These are phyloP conservation scores for Stagonosporopsis tanaceti DNA, from an alignment of 2,329 filamentous ascomycete species.

Conservation along the genomic window DNA sequence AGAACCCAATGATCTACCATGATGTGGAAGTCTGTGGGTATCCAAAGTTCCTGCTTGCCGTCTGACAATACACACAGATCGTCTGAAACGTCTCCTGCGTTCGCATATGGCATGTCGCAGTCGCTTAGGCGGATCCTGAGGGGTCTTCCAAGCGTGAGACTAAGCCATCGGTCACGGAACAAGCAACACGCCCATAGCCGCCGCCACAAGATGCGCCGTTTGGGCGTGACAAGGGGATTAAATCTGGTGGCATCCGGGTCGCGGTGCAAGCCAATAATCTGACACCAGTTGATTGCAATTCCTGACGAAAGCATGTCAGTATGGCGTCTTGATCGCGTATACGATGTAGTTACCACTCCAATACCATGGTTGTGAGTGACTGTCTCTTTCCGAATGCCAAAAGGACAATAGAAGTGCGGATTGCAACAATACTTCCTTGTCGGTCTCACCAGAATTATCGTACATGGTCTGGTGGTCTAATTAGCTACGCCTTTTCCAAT, in stretches of 20 bases:
- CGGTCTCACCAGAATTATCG: slow-evolving; percentile 12
- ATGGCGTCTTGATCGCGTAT: background rate
- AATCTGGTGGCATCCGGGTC: slow-evolving; percentile 8
- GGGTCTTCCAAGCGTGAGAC: slow-evolving; percentile 12
- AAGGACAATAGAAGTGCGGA: slow-evolving; percentile 12
- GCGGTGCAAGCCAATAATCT: slow-evolving; percentile 16
- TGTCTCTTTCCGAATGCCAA: slow-evolving; percentile 17
- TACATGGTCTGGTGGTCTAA: slow-evolving; percentile 5
- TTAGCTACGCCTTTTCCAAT: background rate
- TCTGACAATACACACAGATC: background rate
- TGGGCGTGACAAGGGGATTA: slow-evolving; percentile 3
- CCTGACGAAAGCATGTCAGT: background rate
- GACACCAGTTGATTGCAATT: slow-evolving; percentile 13
- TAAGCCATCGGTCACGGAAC: slow-evolving; percentile 17
- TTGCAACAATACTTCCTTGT: slow-evolving; percentile 13
- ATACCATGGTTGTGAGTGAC: slow-evolving; percentile 18
- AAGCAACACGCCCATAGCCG: slow-evolving; percentile 13
- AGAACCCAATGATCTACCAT: slow-evolving; percentile 6
- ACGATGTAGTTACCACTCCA: slow-evolving; percentile 11
- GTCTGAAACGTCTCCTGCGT: background rate
- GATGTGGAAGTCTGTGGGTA: background rate
- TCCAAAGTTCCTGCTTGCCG: background rate
- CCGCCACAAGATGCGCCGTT: slow-evolving; percentile 10
- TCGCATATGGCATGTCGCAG: slow-evolving; percentile 15
- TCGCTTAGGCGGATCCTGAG: slow-evolving; percentile 8